phyloP scores from a whole-genome alignment of 768 basidiomycete species.

The Hericium coralloides region DNA sequence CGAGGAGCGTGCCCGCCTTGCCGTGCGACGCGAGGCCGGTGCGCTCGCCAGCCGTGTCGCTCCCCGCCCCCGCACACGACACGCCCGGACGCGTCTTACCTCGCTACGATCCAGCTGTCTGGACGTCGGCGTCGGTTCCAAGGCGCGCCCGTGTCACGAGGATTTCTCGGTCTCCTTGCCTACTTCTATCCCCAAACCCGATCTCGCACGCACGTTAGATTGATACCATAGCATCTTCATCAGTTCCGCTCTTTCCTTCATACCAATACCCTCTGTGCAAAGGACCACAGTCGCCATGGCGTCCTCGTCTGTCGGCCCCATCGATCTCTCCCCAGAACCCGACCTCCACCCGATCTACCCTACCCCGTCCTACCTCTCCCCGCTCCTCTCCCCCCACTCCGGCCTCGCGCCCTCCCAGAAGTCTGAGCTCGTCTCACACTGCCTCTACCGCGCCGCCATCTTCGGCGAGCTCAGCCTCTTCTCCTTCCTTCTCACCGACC shows the following conservation, averaged over 20 bases:
- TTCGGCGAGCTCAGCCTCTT: constrained; percentile 71
- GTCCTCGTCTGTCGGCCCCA: constrained; percentile 21
- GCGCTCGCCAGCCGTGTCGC: too few relatives aligned
- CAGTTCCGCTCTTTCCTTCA: not conserved
- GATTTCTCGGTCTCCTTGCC: too few relatives aligned
- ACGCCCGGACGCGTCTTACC: too few relatives aligned
- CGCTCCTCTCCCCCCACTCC: constrained; percentile 56
- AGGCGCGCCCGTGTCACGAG: too few relatives aligned
- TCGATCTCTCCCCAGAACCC: constrained; percentile 65
- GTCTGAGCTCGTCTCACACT: constrained; percentile 63
- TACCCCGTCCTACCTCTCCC: constrained; percentile 49
- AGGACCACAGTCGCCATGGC: constrained; percentile 19
- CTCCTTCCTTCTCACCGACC: constrained; percentile 62
- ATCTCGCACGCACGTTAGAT: too few relatives aligned
- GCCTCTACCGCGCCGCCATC: constrained; percentile 62
- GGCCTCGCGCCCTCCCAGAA: constrained; percentile 64
- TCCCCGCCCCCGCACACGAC: too few relatives aligned
- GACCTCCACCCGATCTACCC: constrained; percentile 78
- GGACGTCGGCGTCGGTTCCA: too few relatives aligned
- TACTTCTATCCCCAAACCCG: too few relatives aligned
- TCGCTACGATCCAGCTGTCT: too few relatives aligned
- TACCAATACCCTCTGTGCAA: not conserved
- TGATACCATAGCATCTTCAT: too few relatives aligned
- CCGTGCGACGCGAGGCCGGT: too few relatives aligned
- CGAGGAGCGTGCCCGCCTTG: not conserved